These are phyloP conservation scores for Oryza brachyantha DNA, from an alignment of 176 grass and related monocot genomes.

Conservation along the genomic window DNA sequence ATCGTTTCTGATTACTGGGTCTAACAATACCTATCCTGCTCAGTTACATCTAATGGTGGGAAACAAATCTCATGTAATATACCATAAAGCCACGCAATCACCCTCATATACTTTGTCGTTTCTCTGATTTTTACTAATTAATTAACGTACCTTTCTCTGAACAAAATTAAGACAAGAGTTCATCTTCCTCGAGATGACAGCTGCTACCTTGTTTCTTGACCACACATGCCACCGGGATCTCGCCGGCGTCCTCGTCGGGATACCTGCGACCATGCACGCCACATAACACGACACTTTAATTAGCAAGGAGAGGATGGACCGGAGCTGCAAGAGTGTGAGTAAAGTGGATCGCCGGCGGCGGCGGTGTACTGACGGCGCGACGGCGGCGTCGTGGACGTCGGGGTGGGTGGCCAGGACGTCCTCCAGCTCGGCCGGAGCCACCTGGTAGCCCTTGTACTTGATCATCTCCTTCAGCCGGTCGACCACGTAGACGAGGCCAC, in stretches of 20 bases:
- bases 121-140: no score
- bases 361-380: constrained; percentile 36
- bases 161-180: constrained; percentile 40
- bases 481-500: constrained; percentile 39
- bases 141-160: no score
- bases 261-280: constrained; percentile 10
- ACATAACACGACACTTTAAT: no score
- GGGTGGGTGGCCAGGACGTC: constrained; percentile 40
- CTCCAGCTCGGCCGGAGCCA: constrained; percentile 57
- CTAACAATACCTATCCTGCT: no score
- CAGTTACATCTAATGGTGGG: no score
- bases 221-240: constrained; percentile 56
- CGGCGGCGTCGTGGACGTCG: constrained; percentile 42
- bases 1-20: no score
- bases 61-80: no score
- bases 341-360: no score
- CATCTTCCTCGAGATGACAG: constrained; percentile 29
- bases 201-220: constrained; percentile 40
- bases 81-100: no score
- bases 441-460: constrained; percentile 68
- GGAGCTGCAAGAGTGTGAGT: no score
- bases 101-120: no score
- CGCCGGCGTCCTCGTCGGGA: constrained; percentile 52
- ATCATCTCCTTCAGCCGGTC: constrained; percentile 64
- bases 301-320: no score